Evolutionary conservation across 2,329 filamentous ascomycete genomes (phyloP).

Genomic region (Alternaria alternata): DNA sequence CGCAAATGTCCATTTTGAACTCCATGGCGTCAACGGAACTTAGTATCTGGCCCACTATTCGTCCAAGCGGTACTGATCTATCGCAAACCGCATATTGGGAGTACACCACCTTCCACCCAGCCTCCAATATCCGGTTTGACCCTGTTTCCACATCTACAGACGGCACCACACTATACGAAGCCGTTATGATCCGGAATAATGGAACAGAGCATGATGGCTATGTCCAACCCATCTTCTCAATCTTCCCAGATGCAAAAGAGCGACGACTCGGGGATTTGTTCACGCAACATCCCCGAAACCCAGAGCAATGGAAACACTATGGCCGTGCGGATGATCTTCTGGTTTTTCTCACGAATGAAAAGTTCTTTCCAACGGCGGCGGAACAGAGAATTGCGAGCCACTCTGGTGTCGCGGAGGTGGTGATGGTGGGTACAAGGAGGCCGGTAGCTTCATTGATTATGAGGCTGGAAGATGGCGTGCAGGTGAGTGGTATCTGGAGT

Average conservation of each 20-base stretch:
- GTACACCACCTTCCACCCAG: slow-evolving; percentile 17
- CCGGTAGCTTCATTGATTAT: slow-evolving; percentile 43
- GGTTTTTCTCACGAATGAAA: slow-evolving; percentile 28
- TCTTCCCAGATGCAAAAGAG: slow-evolving; percentile 23
- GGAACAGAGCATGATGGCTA: slow-evolving; percentile 12
- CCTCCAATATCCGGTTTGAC: slow-evolving; percentile 19
- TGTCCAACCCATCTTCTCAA: slow-evolving; percentile 30
- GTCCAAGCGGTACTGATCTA: background rate
- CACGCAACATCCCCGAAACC: slow-evolving; percentile 16
- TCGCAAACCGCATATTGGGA: slow-evolving; percentile 15
- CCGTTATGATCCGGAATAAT: slow-evolving; percentile 19
- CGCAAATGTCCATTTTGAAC: slow-evolving; percentile 9
- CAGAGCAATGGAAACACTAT: slow-evolving; percentile 23
- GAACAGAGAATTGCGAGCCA: slow-evolving; percentile 37
- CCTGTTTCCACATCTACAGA: slow-evolving; percentile 3
- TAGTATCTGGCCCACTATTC: slow-evolving; percentile 14
- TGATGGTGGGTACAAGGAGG: slow-evolving; percentile 43
- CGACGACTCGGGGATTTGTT: slow-evolving; percentile 29
- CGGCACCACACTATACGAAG: slow-evolving; percentile 19
- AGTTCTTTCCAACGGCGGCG: slow-evolving; percentile 29
- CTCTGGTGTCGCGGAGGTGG: slow-evolving; percentile 36
- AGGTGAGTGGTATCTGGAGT: slow-evolving; percentile 58
- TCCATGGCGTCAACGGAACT: slow-evolving; percentile 20
- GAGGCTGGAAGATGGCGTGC: slow-evolving; percentile 21
- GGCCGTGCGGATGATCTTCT: slow-evolving; percentile 34